Base-by-base conservation (phyloP, 129 eudicot genomes). In the Solidago caesia region DNA sequence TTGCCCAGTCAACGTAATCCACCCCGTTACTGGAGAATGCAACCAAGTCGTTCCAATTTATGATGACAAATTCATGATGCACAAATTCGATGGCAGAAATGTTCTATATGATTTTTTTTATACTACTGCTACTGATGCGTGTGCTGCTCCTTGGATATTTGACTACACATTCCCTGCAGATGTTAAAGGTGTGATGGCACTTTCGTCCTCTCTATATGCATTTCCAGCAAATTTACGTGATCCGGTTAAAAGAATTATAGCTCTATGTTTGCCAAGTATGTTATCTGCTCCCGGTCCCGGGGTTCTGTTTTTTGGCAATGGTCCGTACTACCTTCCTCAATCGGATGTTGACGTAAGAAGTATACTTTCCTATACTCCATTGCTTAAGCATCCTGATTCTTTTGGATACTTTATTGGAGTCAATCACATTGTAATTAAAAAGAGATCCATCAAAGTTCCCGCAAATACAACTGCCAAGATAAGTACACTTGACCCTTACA, bases 351-450 rank as follows among this genome's bases (percentile, higher is more conserved):
- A 72, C 9, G 11, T 45, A 58, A 72, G 46, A 46, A 53, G 44
- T 44, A 16, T 57, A 10, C 56, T 72, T 72, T 55, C 76, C 5
- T 73, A 73, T 14, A 59, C 68, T 1, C 4, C 11, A 10, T 60
- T 73, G 41, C 26, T 73, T 5, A 59, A 73, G 46, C 77, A 60
- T 6, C 68, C 68, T 1, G 14, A 44, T 9, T 60, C 77, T 13
- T 73, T 73, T 27, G 77, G 77, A 7, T 73, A 59, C 77, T 73
- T 73, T 29, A 60, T 73, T 2, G 47, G 77, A 13, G 68, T 73
- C 46, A 26, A 60, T 12, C 15, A 44, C 5, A 56, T 73, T 4
- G 58, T 59, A 4, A 72, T 72, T 56, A 71, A 42, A 42, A 56
- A 16, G 0, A 43, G 42, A 56, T 57, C 66, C 10, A 56, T 59